phyloP scores from a whole-genome alignment of 1,284 basidiomycete species.

The Cryptococcus floricola region DNA sequence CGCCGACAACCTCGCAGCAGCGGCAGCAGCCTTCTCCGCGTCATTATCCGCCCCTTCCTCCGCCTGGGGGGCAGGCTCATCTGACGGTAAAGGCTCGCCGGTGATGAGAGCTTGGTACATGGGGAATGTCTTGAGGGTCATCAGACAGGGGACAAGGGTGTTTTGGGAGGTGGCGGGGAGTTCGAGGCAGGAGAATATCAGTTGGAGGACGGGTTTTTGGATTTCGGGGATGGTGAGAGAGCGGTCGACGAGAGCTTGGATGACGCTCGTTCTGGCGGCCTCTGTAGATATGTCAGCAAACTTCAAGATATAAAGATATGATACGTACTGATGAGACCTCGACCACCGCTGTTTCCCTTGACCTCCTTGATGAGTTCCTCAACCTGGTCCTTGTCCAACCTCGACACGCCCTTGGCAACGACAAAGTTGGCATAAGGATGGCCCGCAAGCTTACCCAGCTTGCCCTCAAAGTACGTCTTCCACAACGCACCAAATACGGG shows the following conservation, averaged over 20 bases:
- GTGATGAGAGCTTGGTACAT: constrained; percentile 33
- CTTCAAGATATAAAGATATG: neutral
- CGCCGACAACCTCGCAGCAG: constrained; percentile 30
- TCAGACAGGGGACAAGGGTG: constrained; percentile 61
- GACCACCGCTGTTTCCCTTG: constrained; percentile 52
- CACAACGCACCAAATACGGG: constrained; percentile 67
- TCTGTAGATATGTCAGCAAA: constrained; percentile 45
- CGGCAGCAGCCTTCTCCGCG: constrained; percentile 40
- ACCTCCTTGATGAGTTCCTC: constrained; percentile 59
- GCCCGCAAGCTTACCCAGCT: constrained; percentile 64
- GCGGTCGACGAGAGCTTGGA: constrained; percentile 69
- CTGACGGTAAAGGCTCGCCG: constrained; percentile 26
- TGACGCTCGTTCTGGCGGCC: constrained; percentile 60
- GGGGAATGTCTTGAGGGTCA: constrained; percentile 60
- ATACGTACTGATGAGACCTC: constrained; percentile 56
- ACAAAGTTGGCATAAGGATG: constrained; percentile 93
- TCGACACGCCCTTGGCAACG: constrained; percentile 67
- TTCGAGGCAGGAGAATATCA: constrained; percentile 61
- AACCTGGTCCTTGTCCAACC: constrained; percentile 59
- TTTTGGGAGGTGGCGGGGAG: constrained; percentile 52
- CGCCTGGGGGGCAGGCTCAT: constrained; percentile 15
- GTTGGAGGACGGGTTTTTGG: constrained; percentile 52
- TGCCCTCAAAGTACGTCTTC: constrained; percentile 68
- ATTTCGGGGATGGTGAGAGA: constrained; percentile 53
- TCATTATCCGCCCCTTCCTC: constrained; percentile 21